Percentiles rank a stretch among this genome's conserved stretches.
Evolutionary conservation across 2,329 filamentous ascomycete genomes (phyloP).

Genomic region (Fusarium pseudoanthophilum): DNA sequence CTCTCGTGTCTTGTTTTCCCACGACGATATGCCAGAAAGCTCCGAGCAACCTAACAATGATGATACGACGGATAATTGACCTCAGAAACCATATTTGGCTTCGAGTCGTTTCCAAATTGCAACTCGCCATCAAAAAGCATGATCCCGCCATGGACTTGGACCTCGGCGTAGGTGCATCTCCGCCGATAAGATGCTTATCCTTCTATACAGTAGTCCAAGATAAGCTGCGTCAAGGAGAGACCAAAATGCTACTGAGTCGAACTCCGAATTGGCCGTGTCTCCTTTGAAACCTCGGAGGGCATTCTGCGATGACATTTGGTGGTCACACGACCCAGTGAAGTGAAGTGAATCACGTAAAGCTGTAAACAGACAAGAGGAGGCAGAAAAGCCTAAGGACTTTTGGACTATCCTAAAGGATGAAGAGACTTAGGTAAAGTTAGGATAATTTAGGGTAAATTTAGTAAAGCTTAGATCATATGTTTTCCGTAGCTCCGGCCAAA

Average conservation of each 20-base stretch:
- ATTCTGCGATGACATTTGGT: background rate
- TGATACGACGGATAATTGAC: accelerated
- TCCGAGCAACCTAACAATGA: accelerated
- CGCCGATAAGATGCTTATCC: background rate
- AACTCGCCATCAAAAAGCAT: background rate
- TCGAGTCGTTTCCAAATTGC: accelerated
- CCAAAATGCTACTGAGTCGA: accelerated
- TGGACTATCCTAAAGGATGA: too few species aligned
- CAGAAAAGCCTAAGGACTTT: too few species aligned
- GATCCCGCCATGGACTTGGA: accelerated
- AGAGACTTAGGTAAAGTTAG: background rate
- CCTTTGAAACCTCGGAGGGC: background rate
- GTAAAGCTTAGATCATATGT: accelerated
- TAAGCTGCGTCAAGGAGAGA: accelerated
- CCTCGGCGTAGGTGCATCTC: background rate
- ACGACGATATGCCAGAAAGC: accelerated
- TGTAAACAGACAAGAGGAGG: too few species aligned
- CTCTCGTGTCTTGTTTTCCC: background rate
- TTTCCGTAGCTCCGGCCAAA: accelerated
- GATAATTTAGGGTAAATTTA: background rate
- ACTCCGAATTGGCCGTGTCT: accelerated
- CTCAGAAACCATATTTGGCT: accelerated
- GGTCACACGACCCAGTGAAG: background rate
- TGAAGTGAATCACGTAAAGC: background rate
- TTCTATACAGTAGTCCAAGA: background rate